Percentiles rank a stretch among this genome's conserved stretches.
Conservation (phyloP, 2,329 filamentous ascomycete species). For the Cordyceps javanica region DNA sequence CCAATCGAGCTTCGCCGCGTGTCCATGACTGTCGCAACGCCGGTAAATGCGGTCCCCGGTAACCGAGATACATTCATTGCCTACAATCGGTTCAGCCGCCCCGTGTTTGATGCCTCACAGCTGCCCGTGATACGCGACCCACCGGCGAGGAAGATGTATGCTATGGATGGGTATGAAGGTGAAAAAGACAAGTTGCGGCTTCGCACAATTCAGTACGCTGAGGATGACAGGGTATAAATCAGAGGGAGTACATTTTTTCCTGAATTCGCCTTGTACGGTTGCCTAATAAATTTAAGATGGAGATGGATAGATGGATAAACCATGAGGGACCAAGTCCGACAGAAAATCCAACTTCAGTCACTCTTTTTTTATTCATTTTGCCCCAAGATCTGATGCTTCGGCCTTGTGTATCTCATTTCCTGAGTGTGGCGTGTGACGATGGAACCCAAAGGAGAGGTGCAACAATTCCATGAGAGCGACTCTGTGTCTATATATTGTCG, state of each 20-base stretch:
- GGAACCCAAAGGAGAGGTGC: too few relatives aligned
- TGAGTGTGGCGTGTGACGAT: too few relatives aligned
- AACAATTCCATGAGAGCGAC: too few relatives aligned
- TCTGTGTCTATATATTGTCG: too few relatives aligned
- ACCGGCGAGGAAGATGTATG: not conserved
- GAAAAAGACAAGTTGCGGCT: not conserved
- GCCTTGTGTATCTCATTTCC: not conserved
- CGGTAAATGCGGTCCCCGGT: conserved; percentile 33
- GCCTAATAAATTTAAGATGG: not conserved
- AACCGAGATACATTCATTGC: conserved; percentile 35
- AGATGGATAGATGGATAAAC: too few relatives aligned
- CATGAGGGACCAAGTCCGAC: not conserved
- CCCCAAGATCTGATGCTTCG: not conserved
- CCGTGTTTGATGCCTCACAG: conserved; percentile 18
- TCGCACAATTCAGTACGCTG: conserved; percentile 7
- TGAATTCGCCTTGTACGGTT: not conserved
- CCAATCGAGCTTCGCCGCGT: conserved; percentile 32
- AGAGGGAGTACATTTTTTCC: not conserved
- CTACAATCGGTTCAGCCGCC: conserved; percentile 43
- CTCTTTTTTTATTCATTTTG: conserved; percentile 6
- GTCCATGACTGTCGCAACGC: conserved; percentile 30
- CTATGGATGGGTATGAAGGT: not conserved
- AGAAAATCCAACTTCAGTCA: conserved; percentile 8
- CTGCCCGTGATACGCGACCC: conserved; percentile 6
- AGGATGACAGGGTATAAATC: not conserved